A percentile compares a stretch with the other conserved stretches of the same genome.
Evolutionary conservation across 2,329 filamentous ascomycete genomes (phyloP).

Genomic region (Fusarium sp.): DNA sequence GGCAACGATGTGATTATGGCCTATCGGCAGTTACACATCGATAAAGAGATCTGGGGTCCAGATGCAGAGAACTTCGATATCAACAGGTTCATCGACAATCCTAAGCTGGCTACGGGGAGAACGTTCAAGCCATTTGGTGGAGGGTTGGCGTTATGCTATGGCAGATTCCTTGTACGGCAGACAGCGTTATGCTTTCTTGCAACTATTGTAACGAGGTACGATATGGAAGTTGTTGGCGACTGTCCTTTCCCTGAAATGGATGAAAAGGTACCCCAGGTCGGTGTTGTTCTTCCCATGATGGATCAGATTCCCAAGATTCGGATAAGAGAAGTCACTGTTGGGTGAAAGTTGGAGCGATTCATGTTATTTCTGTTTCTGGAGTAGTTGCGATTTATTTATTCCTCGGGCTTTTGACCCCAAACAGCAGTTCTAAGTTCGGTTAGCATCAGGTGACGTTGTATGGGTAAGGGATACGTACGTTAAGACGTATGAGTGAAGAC

Average conservation of each 20-base stretch:
- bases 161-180: not conserved
- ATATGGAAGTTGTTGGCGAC: not conserved
- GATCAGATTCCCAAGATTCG: not conserved
- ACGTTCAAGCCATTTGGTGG: not conserved
- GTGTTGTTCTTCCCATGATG: not conserved
- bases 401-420: constrained; percentile 11
- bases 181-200: not conserved
- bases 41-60: not conserved
- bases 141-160: not conserved
- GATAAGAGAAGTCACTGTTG: fast-evolving
- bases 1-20: not conserved
- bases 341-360: not conserved
- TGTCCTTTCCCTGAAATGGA: not conserved
- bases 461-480: not conserved
- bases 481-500: constrained; percentile 14
- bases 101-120: not conserved
- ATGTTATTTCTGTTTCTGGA: not conserved
- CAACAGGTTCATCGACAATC: not conserved
- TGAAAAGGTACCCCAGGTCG: not conserved
- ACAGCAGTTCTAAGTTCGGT: not conserved
- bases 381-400: not conserved
- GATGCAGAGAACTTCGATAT: not conserved
- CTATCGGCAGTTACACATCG: not conserved
- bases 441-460: fast-evolving
- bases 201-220: not conserved